Evolutionary conservation across 2,329 filamentous ascomycete genomes (phyloP), one percentile per base, ranked within the genome.

Genomic region (Colletotrichum spaethianum): DNA sequence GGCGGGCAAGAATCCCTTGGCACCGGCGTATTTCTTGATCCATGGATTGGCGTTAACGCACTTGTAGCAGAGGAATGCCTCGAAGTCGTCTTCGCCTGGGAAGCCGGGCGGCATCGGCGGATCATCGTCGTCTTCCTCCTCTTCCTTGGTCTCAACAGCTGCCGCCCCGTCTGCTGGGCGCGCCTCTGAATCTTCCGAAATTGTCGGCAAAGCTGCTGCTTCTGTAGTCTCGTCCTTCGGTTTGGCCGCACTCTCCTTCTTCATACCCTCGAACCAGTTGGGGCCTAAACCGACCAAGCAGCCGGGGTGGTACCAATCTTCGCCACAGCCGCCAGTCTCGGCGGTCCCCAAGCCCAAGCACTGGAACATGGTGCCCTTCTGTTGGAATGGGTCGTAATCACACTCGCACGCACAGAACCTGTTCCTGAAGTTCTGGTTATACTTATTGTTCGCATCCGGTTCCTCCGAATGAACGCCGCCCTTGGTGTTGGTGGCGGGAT

Each of bases 331-430:
- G 20, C 95, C 95, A 1, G 92, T 92, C 75, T 96, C 93, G 16
- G 89, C 87, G 0, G 91, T 93, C 0, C 94, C 95, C 0, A 98
- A 85, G 0, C 96, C 96, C 2, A 98, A 82, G 79, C 96, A 99
- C 81, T 99, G 96, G 77, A 97, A 99, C 96, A 99, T 99, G 48
- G 95, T 98, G 0, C 96, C 96, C 77, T 96, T 97, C 80, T 99
- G 95, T 79, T 93, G 88, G 59, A 96, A 90, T 0, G 96, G 91
- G 79, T 98, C 93, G 79, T 99, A 99, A 72, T 95, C 91, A 78
- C 95, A 93, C 38, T 90, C 90, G 78, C 96, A 99, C 2, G 93
- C 94, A 80, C 96, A 99, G 83, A 99, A 99, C 55, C 88, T 90
- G 78, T 98, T 98, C 76, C 90, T 89, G 78, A 97, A 99, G 84